A percentile compares a stretch with the other conserved stretches of the same genome.
Evolutionary conservation across 768 basidiomycete species (phyloP).

Genomic region (Termitomyces sp.): DNA sequence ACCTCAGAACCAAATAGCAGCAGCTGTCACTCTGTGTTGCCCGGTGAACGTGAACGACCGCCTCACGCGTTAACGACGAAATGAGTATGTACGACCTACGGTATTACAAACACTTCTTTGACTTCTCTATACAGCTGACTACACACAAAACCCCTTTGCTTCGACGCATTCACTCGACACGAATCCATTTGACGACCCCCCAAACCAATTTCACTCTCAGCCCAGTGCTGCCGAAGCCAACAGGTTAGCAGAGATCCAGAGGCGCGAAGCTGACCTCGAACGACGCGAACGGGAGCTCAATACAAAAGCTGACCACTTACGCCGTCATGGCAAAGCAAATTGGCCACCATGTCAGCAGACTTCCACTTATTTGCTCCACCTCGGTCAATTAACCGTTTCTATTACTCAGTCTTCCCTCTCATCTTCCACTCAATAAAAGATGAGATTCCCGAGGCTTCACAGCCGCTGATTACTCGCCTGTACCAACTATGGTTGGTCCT

Average conservation of each 20-base stretch:
- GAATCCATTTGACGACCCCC: conserved; percentile 89
- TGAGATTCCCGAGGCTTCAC: conserved; percentile 83
- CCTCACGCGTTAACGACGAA: conserved; percentile 17
- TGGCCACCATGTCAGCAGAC: conserved; percentile 81
- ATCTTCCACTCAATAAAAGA: conserved; percentile 91
- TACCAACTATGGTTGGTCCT: conserved; percentile 96
- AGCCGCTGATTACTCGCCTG: conserved; percentile 76
- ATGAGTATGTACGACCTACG: not conserved
- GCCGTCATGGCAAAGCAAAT: conserved; percentile 82
- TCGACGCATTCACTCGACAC: conserved; percentile 81
- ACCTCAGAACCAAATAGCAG: conserved; percentile 18
- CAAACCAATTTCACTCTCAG: conserved; percentile 27
- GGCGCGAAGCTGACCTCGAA: conserved; percentile 79
- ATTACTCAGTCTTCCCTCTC: conserved; percentile 76
- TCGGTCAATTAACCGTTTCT: conserved; percentile 18
- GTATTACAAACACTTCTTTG: not conserved
- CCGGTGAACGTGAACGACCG: not conserved
- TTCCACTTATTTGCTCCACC: conserved; percentile 6
- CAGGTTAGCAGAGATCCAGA: conserved; percentile 62
- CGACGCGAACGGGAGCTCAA: conserved; percentile 73
- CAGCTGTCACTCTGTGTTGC: conserved; percentile 15
- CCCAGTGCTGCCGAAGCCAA: conserved; percentile 29
- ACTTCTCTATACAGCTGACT: conserved; percentile 23
- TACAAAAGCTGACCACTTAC: conserved; percentile 64
- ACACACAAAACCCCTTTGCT: conserved; percentile 76